Evolutionary conservation across 352 stramenopile genomes (phyloP).

Genomic region (Globisporangium cylindrosporum): DNA sequence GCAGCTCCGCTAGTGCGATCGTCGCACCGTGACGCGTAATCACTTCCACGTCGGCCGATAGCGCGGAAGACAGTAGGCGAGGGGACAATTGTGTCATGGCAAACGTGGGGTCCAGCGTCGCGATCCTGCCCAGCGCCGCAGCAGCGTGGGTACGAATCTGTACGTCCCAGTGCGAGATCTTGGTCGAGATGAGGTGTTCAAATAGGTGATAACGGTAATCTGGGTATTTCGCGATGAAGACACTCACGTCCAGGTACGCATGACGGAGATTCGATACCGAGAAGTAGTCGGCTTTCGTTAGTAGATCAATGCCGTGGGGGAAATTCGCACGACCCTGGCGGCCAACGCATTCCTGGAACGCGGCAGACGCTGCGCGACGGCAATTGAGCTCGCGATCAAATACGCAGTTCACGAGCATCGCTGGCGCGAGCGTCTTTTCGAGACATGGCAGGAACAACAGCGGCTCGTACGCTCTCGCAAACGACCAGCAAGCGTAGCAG

Average conservation of each 20-base stretch:
- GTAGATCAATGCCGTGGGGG: slow-evolving; percentile 95
- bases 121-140: slow-evolving; percentile 84
- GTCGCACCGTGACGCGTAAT: slow-evolving; percentile 92
- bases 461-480: slow-evolving; percentile 94
- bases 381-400: slow-evolving; percentile 99
- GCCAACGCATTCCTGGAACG: slow-evolving; percentile 96
- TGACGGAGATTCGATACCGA: slow-evolving; percentile 91
- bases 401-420: slow-evolving; percentile 93
- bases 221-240: slow-evolving; percentile 89
- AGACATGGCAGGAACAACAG: slow-evolving; percentile 90
- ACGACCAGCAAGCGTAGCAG: slow-evolving; percentile 98
- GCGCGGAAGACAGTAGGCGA: slow-evolving; percentile 69
- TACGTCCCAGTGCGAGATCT: slow-evolving; percentile 95
- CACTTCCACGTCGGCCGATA: slow-evolving; percentile 88
- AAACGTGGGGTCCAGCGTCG: slow-evolving; percentile 74
- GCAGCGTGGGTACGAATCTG: slow-evolving; percentile 90
- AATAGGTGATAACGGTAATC: slow-evolving; percentile 84
- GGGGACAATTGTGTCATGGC: slow-evolving; percentile 79
- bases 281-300: slow-evolving; percentile 97
- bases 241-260: slow-evolving; percentile 91
- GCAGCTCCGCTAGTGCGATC: slow-evolving; percentile 88
- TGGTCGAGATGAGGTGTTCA: slow-evolving; percentile 80
- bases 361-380: slow-evolving; percentile 95
- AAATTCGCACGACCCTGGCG: slow-evolving; percentile 92
- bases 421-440: slow-evolving; percentile 78